These are phyloP conservation scores for Phoma herbarum DNA, from an alignment of 2,329 filamentous ascomycete species.

Conservation along the genomic window DNA sequence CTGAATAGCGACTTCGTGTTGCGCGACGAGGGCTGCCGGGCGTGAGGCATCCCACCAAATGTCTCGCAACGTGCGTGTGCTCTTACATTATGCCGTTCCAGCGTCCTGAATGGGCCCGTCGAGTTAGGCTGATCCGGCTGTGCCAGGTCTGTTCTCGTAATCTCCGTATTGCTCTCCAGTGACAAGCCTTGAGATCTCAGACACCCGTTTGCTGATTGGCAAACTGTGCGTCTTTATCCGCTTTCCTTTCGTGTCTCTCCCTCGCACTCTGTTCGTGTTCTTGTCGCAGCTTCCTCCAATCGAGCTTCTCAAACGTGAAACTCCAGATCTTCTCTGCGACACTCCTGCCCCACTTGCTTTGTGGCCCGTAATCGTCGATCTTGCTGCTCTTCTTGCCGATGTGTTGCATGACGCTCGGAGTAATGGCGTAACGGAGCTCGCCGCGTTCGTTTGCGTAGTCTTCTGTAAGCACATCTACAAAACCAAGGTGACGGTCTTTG, in stretches of 20 bases:
- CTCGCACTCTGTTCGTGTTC: conserved; percentile 39
- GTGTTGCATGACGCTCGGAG: conserved; percentile 57
- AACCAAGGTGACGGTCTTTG: conserved; percentile 45
- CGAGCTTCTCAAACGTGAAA: conserved; percentile 50
- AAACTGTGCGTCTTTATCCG: conserved; percentile 9
- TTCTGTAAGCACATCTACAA: conserved; percentile 54
- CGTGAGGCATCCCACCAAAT: too few relatives aligned
- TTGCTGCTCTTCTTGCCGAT: conserved; percentile 54
- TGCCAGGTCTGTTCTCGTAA: too few relatives aligned
- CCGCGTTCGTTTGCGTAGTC: conserved; percentile 52
- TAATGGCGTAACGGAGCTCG: conserved; percentile 54
- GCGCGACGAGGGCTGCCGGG: too few relatives aligned
- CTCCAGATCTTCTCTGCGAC: conserved; percentile 53
- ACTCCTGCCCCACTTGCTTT: conserved; percentile 41
- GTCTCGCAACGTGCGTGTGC: too few relatives aligned
- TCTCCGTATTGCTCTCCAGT: neutral
- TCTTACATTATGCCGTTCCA: too few relatives aligned
- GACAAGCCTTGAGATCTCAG: neutral
- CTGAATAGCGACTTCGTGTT: too few relatives aligned
- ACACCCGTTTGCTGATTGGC: conserved; percentile 16
- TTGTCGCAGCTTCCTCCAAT: conserved; percentile 34
- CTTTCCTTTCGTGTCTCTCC: conserved; percentile 14
- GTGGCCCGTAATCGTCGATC: conserved; percentile 35
- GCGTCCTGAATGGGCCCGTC: too few relatives aligned
- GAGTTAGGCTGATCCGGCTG: too few relatives aligned